phyloP scores from a whole-genome alignment of 2,329 filamentous ascomycete species.

The Diaporthe sp. region DNA sequence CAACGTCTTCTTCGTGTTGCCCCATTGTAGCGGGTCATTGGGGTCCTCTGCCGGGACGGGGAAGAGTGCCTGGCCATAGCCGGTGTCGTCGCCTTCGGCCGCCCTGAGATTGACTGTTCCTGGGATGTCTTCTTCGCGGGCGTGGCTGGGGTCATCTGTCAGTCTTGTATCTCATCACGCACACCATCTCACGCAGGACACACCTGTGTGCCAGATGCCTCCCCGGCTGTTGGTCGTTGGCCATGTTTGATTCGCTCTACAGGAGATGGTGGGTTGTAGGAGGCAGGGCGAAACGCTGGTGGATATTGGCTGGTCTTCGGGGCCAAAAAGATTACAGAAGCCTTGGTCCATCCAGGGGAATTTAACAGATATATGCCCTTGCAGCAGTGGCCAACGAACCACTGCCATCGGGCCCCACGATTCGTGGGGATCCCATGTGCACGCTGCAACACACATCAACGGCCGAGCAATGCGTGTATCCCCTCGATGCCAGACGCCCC shows the following conservation, averaged over 20 bases:
- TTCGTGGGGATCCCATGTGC: neutral
- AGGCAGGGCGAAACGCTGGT: neutral
- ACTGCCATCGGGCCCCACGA: neutral
- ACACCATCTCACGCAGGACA: neutral
- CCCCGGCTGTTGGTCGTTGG: neutral
- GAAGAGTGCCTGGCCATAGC: conserved; percentile 71
- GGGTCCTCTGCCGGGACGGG: conserved; percentile 73
- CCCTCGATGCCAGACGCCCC: neutral
- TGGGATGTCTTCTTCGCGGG: conserved; percentile 67
- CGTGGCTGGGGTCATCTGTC: conserved; percentile 58
- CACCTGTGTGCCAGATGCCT: conserved; percentile 37
- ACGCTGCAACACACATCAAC: conserved; percentile 21
- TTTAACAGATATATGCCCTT: conserved; percentile 11
- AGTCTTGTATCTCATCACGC: neutral
- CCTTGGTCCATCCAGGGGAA: neutral
- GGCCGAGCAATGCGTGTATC: neutral
- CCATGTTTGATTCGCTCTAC: conserved; percentile 14
- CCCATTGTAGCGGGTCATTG: conserved; percentile 72
- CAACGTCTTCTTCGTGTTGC: conserved; percentile 66
- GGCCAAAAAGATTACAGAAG: neutral
- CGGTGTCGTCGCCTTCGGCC: conserved; percentile 59
- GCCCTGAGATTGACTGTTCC: conserved; percentile 67
- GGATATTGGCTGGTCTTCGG: neutral
- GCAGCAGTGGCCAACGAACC: conserved; percentile 11
- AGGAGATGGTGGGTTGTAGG: neutral